These are phyloP conservation scores for Suillus americanus DNA, from an alignment of 768 basidiomycete species.

Conservation along the genomic window DNA sequence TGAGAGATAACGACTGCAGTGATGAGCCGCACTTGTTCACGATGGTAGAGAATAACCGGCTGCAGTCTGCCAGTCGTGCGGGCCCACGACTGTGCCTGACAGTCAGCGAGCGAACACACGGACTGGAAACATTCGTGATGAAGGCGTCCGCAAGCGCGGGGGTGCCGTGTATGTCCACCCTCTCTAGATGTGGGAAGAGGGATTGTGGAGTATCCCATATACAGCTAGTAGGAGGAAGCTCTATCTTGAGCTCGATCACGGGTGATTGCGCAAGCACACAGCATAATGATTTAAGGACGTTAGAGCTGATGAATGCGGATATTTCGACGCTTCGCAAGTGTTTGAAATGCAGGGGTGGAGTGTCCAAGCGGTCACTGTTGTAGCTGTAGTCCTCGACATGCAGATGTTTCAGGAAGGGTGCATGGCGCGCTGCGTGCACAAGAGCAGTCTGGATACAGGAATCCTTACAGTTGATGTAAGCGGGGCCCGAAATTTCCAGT, in stretches of 20 bases:
- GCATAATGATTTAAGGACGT: constrained; percentile 1
- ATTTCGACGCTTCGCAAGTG: not conserved
- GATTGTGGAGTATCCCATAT: not conserved
- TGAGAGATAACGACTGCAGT: constrained; percentile 2
- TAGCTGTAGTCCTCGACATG: constrained; percentile 5
- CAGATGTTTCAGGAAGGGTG: constrained; percentile 14
- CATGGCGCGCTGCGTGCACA: constrained; percentile 15
- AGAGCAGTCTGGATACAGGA: constrained; percentile 16
- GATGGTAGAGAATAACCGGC: not conserved
- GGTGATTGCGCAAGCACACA: not conserved
- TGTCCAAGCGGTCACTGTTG: constrained; percentile 1
- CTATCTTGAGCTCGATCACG: constrained; percentile 6
- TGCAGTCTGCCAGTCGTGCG: not conserved
- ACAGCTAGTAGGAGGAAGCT: not conserved
- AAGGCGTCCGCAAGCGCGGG: not conserved
- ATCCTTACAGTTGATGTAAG: constrained; percentile 12
- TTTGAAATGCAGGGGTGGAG: not conserved
- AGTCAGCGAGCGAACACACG: not conserved
- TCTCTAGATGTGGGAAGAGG: not conserved
- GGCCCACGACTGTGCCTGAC: constrained; percentile 2
- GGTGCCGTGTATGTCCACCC: not conserved
- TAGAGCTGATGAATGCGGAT: constrained; percentile 1
- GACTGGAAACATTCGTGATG: not conserved
- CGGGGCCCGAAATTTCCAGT: constrained; percentile 13
- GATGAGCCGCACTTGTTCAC: not conserved